These are phyloP conservation scores for Fusarium sp. DNA, from an alignment of 2,329 filamentous ascomycete species.

Conservation along the genomic window DNA sequence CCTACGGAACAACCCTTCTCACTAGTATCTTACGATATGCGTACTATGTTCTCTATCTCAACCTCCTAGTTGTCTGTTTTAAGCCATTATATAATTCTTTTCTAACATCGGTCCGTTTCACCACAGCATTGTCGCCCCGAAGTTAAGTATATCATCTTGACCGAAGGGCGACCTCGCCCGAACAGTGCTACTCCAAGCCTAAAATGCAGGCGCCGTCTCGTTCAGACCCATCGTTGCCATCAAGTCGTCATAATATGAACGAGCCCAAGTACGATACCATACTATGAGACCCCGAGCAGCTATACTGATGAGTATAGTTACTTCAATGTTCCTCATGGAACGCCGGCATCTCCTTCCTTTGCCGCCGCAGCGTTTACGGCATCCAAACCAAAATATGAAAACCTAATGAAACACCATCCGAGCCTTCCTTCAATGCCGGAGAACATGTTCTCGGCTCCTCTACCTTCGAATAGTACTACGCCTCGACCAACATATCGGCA, in stretches of 20 bases:
- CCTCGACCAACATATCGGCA: not conserved
- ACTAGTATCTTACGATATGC: not conserved
- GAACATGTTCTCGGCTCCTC: slow-evolving; percentile 6
- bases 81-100: not conserved
- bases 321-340: slow-evolving; percentile 43
- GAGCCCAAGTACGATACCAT: slow-evolving; percentile 40
- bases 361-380: slow-evolving; percentile 2
- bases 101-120: accelerated
- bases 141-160: not conserved
- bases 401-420: slow-evolving; percentile 27
- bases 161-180: not conserved
- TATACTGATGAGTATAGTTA: slow-evolving; percentile 41
- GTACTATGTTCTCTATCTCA: not conserved
- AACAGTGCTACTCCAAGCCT: not conserved
- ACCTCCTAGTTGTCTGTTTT: not conserved
- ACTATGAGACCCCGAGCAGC: accelerated
- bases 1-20: not conserved
- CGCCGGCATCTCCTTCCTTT: slow-evolving; percentile 27
- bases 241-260: slow-evolving; percentile 2
- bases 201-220: slow-evolving; percentile 34
- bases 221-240: slow-evolving; percentile 22
- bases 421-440: slow-evolving; percentile 26
- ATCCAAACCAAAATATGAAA: slow-evolving; percentile 12
- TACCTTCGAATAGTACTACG: not conserved
- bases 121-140: not conserved